A percentile compares a stretch with the other conserved stretches of the same genome.
Evolutionary conservation across 306 rosid genomes (phyloP).

Genomic region (Trifolium fragiferum): DNA sequence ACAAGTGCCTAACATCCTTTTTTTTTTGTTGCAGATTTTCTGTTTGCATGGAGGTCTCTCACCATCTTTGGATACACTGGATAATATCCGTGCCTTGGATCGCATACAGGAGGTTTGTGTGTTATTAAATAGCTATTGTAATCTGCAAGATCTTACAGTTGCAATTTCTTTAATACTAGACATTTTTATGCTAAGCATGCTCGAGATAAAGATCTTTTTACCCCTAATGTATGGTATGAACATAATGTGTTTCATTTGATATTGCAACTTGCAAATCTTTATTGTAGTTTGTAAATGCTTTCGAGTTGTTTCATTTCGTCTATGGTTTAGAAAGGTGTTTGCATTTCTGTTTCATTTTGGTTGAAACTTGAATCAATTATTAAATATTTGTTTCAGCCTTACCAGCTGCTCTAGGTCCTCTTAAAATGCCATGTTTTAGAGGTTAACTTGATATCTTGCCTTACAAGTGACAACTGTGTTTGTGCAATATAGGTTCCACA

Average conservation of each 20-base stretch:
- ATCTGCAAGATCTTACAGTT: slow-evolving; percentile 9
- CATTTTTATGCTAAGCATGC: slow-evolving; percentile 21
- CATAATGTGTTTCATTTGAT: slow-evolving; percentile 7
- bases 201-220: slow-evolving; percentile 4
- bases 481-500: slow-evolving; percentile 80
- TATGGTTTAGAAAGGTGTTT: slow-evolving; percentile 18
- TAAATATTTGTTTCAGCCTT: slow-evolving; percentile 28
- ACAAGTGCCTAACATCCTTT: slow-evolving; percentile 40
- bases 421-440: too few relatives aligned
- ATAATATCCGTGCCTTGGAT: slow-evolving; percentile 90
- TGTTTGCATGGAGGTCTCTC: slow-evolving; percentile 99
- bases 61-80: slow-evolving; percentile 94
- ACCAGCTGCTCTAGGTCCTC: slow-evolving; percentile 3
- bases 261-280: slow-evolving; percentile 27
- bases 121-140: slow-evolving; percentile 33
- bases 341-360: slow-evolving; percentile 10
- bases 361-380: slow-evolving; percentile 7
- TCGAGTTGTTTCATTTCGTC: slow-evolving; percentile 23
- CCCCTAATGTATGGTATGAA: neutral
- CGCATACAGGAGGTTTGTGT: slow-evolving; percentile 89
- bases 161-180: slow-evolving; percentile 16
- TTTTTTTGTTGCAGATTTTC: slow-evolving; percentile 64
- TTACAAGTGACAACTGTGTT: slow-evolving; percentile 19
- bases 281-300: slow-evolving; percentile 7
- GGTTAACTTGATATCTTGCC: slow-evolving; percentile 24